phyloP scores from a whole-genome alignment of 306 rosid genomes.

The Hylodesmum podocarpum region DNA sequence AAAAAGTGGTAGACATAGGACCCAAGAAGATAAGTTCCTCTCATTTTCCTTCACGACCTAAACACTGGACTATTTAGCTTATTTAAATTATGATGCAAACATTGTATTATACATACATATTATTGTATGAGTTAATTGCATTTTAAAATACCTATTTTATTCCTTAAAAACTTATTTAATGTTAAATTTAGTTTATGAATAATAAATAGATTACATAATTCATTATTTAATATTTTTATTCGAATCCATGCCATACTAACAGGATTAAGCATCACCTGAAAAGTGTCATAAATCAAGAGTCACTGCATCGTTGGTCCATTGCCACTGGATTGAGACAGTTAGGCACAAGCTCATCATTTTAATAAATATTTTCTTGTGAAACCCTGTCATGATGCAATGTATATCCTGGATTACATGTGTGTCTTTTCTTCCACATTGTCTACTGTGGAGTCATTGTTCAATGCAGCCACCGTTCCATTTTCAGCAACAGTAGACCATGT shows the following conservation, averaged over 20 bases:
- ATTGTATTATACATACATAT: no score
- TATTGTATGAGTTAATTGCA: no score
- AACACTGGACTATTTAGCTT: no score
- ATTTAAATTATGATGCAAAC: no score
- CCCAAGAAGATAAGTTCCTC: no score
- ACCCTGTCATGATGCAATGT: background rate
- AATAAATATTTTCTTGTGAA: background rate
- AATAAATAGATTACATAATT: no score
- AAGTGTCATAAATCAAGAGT: background rate
- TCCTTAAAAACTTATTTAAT: no score
- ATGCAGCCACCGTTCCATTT: constrained; percentile 66
- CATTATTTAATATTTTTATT: background rate
- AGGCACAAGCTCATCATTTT: background rate
- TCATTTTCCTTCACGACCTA: no score
- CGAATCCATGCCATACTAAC: background rate
- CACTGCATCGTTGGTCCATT: background rate
- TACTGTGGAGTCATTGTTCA: constrained; percentile 28
- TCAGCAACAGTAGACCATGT: constrained; percentile 54
- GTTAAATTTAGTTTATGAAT: no score
- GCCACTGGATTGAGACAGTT: background rate
- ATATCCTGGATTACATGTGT: background rate
- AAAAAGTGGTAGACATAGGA: no score
- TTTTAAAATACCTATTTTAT: no score
- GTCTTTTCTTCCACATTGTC: background rate
- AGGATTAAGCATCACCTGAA: background rate